phyloP scores from a whole-genome alignment of 805 yeast genomes.

The Candida montana region DNA sequence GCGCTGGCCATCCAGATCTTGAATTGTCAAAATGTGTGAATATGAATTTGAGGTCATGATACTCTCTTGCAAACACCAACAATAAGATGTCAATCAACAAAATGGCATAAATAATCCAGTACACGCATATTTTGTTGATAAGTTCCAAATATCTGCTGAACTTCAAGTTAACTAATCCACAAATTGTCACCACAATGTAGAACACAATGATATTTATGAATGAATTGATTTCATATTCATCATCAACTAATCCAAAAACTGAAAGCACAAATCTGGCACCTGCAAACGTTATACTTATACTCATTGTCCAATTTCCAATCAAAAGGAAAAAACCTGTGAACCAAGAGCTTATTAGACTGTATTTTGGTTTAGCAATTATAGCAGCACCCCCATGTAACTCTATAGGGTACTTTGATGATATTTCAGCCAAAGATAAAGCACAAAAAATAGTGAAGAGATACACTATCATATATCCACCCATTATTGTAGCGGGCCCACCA shows the following conservation, averaged over 20 bases:
- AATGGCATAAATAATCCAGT: constrained; percentile 71
- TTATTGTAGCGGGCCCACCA: constrained; percentile 72
- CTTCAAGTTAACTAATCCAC: constrained; percentile 59
- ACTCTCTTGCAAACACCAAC: constrained; percentile 49
- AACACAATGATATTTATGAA: constrained; percentile 53
- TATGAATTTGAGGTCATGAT: constrained; percentile 54
- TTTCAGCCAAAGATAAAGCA: constrained; percentile 70
- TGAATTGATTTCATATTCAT: constrained; percentile 52
- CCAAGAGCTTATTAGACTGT: constrained; percentile 63
- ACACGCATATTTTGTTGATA: constrained; percentile 63
- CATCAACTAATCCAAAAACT: constrained; percentile 56
- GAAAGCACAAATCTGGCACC: constrained; percentile 72
- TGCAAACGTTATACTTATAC: constrained; percentile 66
- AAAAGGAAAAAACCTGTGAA: constrained; percentile 72
- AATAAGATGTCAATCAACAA: constrained; percentile 60
- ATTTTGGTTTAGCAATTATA: constrained; percentile 53
- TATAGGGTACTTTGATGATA: constrained; percentile 70
- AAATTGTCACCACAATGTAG: constrained; percentile 48
- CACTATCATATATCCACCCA: constrained; percentile 70
- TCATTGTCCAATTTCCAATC: constrained; percentile 75
- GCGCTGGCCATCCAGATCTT: constrained; percentile 71
- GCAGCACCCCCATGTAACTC: constrained; percentile 77
- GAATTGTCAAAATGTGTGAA: constrained; percentile 65
- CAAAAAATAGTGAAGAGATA: constrained; percentile 59
- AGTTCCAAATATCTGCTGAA: constrained; percentile 55